Evolutionary conservation across 2,329 filamentous ascomycete species (phyloP), one percentile per base, ranked within the genome.

Genomic region (Exophiala alcalophila): DNA sequence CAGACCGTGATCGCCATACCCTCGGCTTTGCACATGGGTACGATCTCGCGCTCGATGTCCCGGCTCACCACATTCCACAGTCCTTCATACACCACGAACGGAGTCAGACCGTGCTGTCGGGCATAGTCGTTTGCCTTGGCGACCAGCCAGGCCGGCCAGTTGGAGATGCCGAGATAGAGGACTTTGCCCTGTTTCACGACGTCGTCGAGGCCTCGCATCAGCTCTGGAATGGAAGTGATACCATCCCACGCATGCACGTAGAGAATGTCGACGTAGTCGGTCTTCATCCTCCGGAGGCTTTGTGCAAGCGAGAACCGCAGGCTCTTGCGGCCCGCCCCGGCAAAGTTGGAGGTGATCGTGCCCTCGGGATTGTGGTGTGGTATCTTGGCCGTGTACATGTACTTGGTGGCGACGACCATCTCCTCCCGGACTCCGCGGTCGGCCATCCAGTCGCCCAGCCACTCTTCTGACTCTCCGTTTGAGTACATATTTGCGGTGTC

Each of bases 31-130:
- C 65, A 69, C 81, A 84, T 84, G 26, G 79, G 80, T 24, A 85
- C 70, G 54, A 84, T 80, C n/a, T 84, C 80, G 18, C 79, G 71
- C 65, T 84, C 80, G 36, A 84, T 76, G 60, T 87, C 83, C 20
- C 83, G 76, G 29, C 77, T 70, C 1, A 67, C 71, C 10, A 73
- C 70, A 21, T 66, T 76, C 80, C 80, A 86, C 10, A 65, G 66
- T 9, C 82, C 83, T 61, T 84, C 79, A 61, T 84, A 85, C 24
- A 85, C 75, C 20, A 70, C 75, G 65, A 89, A 89, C 25, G 76
- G 80, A 2, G 78, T 77, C 21, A 87, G 70, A 15, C 80, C 81
- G 49, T 86, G 77, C 49, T 78, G 73, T 27, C 81, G 75, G 5
- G 85, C 85, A 57, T 87, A 62, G 63, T 69, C 55, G 41, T 74